These are phyloP conservation scores for Fusarium lyarnte DNA, from an alignment of 2,329 filamentous ascomycete genomes.

Conservation along the genomic window DNA sequence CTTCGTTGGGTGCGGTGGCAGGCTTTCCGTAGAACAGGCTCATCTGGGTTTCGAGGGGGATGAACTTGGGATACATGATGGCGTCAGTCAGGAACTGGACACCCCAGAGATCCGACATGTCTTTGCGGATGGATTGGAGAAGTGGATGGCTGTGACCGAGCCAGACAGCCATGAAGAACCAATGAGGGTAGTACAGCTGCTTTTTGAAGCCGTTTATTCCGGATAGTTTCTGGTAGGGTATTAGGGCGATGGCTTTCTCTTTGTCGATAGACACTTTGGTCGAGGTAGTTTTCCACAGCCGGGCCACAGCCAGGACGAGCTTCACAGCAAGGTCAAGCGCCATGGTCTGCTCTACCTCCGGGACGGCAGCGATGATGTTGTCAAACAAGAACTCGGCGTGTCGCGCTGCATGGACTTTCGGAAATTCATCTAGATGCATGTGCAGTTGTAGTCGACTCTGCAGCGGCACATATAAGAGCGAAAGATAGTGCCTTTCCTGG, in stretches of 20 bases:
- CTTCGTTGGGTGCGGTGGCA: accelerated
- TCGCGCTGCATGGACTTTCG: no score
- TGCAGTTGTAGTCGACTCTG: no score
- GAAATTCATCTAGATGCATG: no score
- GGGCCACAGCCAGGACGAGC: background rate
- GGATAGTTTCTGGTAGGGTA: background rate
- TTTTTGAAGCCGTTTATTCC: accelerated
- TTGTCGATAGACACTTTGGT: accelerated
- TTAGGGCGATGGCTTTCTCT: background rate
- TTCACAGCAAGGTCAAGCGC: accelerated
- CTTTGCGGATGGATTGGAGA: accelerated
- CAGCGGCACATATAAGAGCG: no score
- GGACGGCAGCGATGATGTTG: background rate
- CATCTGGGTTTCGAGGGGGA: accelerated
- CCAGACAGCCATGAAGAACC: background rate
- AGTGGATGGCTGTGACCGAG: accelerated
- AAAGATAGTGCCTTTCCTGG: no score
- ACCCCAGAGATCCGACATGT: background rate
- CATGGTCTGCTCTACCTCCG: accelerated
- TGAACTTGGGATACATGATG: accelerated
- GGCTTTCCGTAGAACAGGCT: accelerated
- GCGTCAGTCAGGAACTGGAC: accelerated
- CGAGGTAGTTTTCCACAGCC: no score
- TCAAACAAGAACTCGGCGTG: accelerated
- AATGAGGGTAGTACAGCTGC: accelerated